Conservation (phyloP, 441 rosid species). For the Brassica hybrid region DNA sequence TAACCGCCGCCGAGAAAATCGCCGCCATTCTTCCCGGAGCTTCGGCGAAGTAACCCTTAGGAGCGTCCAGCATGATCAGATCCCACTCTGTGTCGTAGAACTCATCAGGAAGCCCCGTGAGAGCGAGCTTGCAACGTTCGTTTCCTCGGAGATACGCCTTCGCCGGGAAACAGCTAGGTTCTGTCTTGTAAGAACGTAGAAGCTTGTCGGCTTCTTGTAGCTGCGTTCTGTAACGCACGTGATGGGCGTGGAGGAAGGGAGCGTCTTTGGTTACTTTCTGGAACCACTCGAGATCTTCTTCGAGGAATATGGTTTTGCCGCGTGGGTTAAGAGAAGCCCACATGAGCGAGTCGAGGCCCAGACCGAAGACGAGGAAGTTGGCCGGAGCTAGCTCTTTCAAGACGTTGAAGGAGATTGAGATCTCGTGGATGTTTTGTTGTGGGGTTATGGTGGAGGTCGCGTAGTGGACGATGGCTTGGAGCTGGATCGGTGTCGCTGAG, state of each 20-base stretch:
- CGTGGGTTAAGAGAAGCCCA: conserved; percentile 81
- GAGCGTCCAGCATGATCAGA: conserved; percentile 57
- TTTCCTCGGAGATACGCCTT: conserved; percentile 55
- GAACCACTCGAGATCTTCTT: conserved; percentile 87
- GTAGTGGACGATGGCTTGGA: conserved; percentile 82
- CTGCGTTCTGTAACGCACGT: conserved; percentile 75
- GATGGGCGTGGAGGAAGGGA: conserved; percentile 58
- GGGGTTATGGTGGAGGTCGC: conserved; percentile 72
- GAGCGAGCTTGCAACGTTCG: conserved; percentile 59
- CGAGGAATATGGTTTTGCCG: conserved; percentile 80
- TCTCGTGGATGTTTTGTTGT: conserved; percentile 68
- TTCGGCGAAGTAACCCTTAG: conserved; percentile 54
- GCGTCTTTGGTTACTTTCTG: conserved; percentile 53
- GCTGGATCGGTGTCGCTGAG: conserved; percentile 63
- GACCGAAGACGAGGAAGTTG: conserved; percentile 88
- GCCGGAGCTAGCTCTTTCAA: no score
- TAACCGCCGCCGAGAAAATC: no score
- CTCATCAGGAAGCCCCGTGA: conserved; percentile 55
- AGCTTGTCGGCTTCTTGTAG: conserved; percentile 62
- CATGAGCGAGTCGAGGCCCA: conserved; percentile 90
- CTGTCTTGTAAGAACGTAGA: conserved; percentile 47
- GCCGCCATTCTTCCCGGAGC: no score
- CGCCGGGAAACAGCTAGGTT: conserved; percentile 61
- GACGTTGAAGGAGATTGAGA: no score
- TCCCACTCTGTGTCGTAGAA: conserved; percentile 64